Percentiles rank a stretch among this genome's conserved stretches.
phyloP scores from a whole-genome alignment of 306 rosid genomes.

The Macrotyloma uniflorum region DNA sequence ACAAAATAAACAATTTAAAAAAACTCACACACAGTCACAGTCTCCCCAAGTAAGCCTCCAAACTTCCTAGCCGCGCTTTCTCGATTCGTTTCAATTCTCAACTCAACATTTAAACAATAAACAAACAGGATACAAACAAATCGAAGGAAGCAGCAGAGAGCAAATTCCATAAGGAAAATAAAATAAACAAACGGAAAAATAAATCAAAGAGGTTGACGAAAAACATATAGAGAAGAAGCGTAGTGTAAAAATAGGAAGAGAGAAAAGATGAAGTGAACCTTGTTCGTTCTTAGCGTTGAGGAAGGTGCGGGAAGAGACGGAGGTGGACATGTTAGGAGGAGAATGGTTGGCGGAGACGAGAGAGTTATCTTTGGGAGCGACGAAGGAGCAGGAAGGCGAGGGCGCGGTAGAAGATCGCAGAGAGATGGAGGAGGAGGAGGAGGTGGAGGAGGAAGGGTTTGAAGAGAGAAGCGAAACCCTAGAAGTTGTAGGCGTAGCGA shows the following conservation, averaged over 20 bases:
- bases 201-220: neutral
- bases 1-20: neutral
- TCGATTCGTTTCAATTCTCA: neutral
- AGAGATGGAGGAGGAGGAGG: neutral
- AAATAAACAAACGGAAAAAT: neutral
- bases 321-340: conserved; percentile 20
- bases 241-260: neutral
- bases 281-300: conserved; percentile 50
- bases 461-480: conserved; percentile 39
- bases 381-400: conserved; percentile 11
- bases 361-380: conserved; percentile 23
- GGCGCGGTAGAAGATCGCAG: conserved; percentile 24
- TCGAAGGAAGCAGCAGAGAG: neutral
- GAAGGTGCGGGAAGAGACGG: conserved; percentile 49
- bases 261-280: conserved; percentile 29
- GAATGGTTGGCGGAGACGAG: conserved; percentile 17
- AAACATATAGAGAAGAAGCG: neutral
- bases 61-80: neutral
- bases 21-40: neutral
- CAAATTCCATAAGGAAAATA: neutral
- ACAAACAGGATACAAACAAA: neutral
- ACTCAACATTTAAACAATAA: neutral
- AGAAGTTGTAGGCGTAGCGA: conserved; percentile 12
- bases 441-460: neutral
- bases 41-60: neutral